Conservation (phyloP, 2,329 filamentous ascomycete genomes). For the Cladobotryum mycophilum region DNA sequence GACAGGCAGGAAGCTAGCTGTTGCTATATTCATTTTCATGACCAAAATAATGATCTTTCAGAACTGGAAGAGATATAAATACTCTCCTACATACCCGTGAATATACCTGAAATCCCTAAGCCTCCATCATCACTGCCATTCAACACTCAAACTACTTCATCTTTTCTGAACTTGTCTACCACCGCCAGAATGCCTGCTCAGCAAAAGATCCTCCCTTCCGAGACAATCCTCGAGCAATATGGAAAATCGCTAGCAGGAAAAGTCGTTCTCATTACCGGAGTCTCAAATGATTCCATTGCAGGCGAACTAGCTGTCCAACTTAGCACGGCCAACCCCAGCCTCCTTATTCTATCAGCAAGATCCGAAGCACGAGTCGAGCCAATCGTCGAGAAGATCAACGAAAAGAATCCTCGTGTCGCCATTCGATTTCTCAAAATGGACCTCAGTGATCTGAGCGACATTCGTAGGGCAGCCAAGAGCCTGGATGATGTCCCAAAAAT, state of each 20-base stretch:
- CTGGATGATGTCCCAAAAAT: constrained; percentile 6
- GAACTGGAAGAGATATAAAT: too few relatives aligned
- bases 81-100: too few relatives aligned
- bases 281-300: constrained; percentile 8
- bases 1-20: too few relatives aligned
- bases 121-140: too few relatives aligned
- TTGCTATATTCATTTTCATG: too few relatives aligned
- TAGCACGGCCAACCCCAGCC: constrained; percentile 7
- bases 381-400: neutral
- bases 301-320: constrained; percentile 12
- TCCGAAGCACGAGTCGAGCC: constrained; percentile 1
- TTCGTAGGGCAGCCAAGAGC: constrained; percentile 2
- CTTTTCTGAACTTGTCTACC: too few relatives aligned
- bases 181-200: too few relatives aligned
- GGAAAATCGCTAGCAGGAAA: neutral
- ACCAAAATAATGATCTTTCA: too few relatives aligned
- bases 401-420: neutral
- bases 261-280: constrained; percentile 10
- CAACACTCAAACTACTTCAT: too few relatives aligned
- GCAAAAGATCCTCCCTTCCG: too few relatives aligned
- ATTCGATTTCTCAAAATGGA: constrained; percentile 7
- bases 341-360: constrained; percentile 8
- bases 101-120: too few relatives aligned
- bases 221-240: too few relatives aligned
- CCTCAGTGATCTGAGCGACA: neutral